A percentile compares a stretch with the other conserved stretches of the same genome.
phyloP scores from a whole-genome alignment of 176 grass and related monocot genomes.

The Phoenix dactylifera region DNA sequence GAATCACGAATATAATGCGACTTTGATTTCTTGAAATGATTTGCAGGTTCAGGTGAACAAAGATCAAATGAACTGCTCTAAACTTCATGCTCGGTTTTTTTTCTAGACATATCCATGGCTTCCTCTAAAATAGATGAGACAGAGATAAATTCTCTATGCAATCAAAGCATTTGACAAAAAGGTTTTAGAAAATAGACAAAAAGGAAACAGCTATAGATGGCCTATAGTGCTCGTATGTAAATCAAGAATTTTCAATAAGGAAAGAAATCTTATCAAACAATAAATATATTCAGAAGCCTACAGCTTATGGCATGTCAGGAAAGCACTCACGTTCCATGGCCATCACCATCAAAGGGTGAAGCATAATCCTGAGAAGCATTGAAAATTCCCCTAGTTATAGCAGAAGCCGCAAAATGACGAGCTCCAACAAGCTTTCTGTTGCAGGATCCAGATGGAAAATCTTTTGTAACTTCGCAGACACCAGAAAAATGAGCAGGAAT shows the following conservation, averaged over 20 bases:
- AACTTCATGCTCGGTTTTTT: not conserved
- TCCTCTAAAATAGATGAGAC: no score
- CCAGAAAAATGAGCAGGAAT: conserved; percentile 78
- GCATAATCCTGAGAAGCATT: conserved; percentile 79
- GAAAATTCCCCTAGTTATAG: conserved; percentile 87
- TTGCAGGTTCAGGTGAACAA: no score
- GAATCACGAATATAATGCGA: not conserved
- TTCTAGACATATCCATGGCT: not conserved
- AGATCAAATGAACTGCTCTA: no score
- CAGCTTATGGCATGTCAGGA: not conserved
- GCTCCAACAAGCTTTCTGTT: conserved; percentile 96
- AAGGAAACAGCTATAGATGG: no score
- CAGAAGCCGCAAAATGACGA: conserved; percentile 97
- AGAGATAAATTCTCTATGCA: no score
- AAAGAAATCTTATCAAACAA: no score
- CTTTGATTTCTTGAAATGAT: no score
- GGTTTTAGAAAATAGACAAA: no score
- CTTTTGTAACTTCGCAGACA: conserved; percentile 83
- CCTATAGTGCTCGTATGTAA: no score
- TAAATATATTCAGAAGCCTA: no score
- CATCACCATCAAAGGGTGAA: conserved; percentile 94
- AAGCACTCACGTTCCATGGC: conserved; percentile 83
- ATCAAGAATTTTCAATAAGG: no score
- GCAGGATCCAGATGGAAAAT: conserved; percentile 96
- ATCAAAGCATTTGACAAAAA: no score